phyloP scores from a whole-genome alignment of 2,329 filamentous ascomycete species.

The Penicillium sp. region DNA sequence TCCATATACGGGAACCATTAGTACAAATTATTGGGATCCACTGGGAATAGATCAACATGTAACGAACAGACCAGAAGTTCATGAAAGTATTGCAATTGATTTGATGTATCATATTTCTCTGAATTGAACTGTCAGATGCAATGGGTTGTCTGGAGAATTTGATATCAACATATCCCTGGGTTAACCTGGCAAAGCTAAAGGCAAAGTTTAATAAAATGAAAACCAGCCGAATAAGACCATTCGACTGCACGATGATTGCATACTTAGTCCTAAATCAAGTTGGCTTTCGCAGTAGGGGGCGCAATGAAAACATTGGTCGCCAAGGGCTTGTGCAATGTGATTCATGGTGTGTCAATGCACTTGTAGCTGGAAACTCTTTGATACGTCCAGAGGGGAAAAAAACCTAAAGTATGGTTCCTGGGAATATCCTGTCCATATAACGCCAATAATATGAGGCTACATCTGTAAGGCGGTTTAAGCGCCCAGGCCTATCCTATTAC shows the following conservation, averaged over 20 bases:
- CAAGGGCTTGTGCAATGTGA: constrained; percentile 10
- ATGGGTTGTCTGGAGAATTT: neutral
- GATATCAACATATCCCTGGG: neutral
- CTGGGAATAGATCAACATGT: neutral
- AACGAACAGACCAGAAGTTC: neutral
- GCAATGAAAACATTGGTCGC: neutral
- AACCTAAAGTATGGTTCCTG: neutral
- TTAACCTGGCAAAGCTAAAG: neutral
- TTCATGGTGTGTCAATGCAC: neutral
- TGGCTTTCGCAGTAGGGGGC: constrained; percentile 1
- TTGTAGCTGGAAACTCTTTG: neutral
- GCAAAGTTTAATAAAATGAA: neutral
- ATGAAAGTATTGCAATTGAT: neutral
- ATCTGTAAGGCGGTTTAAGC: constrained; percentile 1
- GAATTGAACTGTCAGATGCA: neutral
- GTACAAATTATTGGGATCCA: neutral
- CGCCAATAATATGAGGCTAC: neutral
- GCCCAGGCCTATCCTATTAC: neutral
- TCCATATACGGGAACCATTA: neutral
- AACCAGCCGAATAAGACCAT: neutral
- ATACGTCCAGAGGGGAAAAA: neutral
- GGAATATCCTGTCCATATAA: no score
- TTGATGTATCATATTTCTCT: neutral
- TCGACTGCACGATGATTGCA: neutral
- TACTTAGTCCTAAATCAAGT: neutral